A percentile compares a stretch with the other conserved stretches of the same genome.
Conservation (phyloP, 352 stramenopile genomes). For the Globisporangium spinosum region DNA sequence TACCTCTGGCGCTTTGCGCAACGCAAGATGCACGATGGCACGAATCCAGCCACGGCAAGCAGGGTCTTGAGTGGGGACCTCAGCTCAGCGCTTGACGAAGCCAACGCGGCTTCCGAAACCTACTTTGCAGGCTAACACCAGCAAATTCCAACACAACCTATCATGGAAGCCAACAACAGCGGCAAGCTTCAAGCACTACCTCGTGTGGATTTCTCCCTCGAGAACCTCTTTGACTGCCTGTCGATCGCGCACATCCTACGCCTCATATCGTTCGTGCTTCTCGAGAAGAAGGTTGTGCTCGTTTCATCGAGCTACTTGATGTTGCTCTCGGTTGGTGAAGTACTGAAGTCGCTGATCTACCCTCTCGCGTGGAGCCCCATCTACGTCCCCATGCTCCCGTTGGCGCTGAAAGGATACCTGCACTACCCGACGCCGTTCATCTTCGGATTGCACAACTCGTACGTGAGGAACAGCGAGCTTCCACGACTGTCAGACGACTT, state of each 20-base stretch:
- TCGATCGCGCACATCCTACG: constrained; percentile 56
- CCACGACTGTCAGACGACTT: constrained; percentile 46
- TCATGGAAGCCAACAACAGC: neutral
- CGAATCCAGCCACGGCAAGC: neutral
- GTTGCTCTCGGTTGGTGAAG: constrained; percentile 52
- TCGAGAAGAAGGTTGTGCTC: constrained; percentile 75
- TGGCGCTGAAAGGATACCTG: constrained; percentile 56
- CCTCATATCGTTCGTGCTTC: constrained; percentile 55
- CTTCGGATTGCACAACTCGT: constrained; percentile 68
- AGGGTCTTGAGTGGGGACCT: neutral
- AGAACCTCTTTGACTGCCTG: constrained; percentile 56
- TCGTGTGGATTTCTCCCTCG: constrained; percentile 33
- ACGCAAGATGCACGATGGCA: neutral
- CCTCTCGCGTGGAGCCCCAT: constrained; percentile 78
- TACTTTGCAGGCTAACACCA: neutral
- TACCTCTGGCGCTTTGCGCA: constrained; percentile 29
- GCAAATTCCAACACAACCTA: neutral
- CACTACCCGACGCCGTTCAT: constrained; percentile 80
- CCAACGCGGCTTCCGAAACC: neutral
- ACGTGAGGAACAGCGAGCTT: constrained; percentile 43
- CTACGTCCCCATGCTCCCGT: constrained; percentile 67
- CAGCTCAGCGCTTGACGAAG: neutral
- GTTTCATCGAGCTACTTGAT: constrained; percentile 66
- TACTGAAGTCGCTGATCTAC: constrained; percentile 42
- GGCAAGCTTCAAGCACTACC: neutral